Conservation (phyloP, 768 basidiomycete species). For the Leucogyrophana mollusca region DNA sequence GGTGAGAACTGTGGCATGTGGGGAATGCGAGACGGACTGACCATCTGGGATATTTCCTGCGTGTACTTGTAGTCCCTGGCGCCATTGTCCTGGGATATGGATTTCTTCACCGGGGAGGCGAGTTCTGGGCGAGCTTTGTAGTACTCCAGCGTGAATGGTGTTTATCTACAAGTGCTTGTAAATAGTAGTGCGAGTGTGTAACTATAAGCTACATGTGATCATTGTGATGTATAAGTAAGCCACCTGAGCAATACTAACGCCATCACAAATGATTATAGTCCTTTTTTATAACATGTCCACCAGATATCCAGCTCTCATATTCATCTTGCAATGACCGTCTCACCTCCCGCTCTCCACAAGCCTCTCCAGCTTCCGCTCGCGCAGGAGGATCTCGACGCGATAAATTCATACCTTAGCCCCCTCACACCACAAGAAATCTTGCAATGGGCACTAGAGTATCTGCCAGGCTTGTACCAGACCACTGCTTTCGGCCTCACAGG, state of each 20-base stretch:
- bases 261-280: not conserved
- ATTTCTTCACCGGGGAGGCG: conserved; percentile 10
- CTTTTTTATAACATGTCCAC: not conserved
- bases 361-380: conserved; percentile 59
- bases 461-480: conserved; percentile 86
- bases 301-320: not conserved
- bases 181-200: too few species aligned
- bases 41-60: conserved; percentile 95
- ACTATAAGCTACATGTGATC: too few species aligned
- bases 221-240: too few species aligned
- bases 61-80: conserved; percentile 80
- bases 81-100: conserved; percentile 18
- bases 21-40: conserved; percentile 23
- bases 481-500: conserved; percentile 97
- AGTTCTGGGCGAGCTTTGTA: conserved; percentile 27
- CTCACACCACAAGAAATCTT: conserved; percentile 85
- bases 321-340: conserved; percentile 10
- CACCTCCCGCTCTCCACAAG: conserved; percentile 30
- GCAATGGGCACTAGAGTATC: conserved; percentile 75
- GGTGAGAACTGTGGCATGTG: not conserved
- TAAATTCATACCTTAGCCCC: conserved; percentile 72
- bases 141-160: conserved; percentile 20
- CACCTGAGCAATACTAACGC: conserved; percentile 5
- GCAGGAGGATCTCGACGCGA: conserved; percentile 52
- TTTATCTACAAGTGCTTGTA: too few species aligned